A percentile compares a stretch with the other conserved stretches of the same genome.
These are phyloP conservation scores for Beauveria brongniartii DNA, from an alignment of 2,329 filamentous ascomycete species.

Conservation along the genomic window DNA sequence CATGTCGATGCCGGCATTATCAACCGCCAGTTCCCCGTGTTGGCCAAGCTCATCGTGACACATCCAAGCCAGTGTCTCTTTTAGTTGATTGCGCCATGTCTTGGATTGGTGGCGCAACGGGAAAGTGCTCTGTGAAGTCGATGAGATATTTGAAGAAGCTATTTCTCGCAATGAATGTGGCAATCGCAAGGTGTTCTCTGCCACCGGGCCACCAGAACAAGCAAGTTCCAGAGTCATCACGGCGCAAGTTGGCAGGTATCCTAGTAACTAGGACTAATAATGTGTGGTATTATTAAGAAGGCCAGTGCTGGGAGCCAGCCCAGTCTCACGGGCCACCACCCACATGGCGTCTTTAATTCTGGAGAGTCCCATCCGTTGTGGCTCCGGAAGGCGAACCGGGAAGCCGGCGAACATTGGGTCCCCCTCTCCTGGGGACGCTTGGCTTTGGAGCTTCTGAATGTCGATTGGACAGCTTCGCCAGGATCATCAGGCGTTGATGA, in stretches of 20 bases:
- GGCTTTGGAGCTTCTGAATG: neutral
- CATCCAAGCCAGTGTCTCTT: neutral
- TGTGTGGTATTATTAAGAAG: neutral
- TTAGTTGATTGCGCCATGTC: neutral
- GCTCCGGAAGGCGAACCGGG: constrained; percentile 3
- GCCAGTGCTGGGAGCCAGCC: neutral
- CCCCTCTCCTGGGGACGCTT: neutral
- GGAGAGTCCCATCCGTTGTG: neutral
- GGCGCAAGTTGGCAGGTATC: too few species aligned
- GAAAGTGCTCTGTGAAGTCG: neutral
- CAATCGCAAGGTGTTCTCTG: neutral
- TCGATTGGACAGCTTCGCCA: neutral
- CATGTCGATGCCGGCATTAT: neutral
- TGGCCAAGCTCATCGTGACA: neutral
- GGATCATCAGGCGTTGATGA: neutral
- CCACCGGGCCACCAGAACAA: neutral
- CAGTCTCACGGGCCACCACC: constrained; percentile 2
- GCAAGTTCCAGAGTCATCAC: neutral
- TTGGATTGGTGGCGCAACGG: neutral
- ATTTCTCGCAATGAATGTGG: neutral
- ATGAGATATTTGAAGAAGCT: neutral
- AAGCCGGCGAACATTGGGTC: neutral
- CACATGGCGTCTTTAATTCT: constrained; percentile 1
- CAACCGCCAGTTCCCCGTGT: neutral
- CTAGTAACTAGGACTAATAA: neutral